These are phyloP conservation scores for Lepidium africanum DNA, from an alignment of 345 rosid species.

Conservation along the genomic window DNA sequence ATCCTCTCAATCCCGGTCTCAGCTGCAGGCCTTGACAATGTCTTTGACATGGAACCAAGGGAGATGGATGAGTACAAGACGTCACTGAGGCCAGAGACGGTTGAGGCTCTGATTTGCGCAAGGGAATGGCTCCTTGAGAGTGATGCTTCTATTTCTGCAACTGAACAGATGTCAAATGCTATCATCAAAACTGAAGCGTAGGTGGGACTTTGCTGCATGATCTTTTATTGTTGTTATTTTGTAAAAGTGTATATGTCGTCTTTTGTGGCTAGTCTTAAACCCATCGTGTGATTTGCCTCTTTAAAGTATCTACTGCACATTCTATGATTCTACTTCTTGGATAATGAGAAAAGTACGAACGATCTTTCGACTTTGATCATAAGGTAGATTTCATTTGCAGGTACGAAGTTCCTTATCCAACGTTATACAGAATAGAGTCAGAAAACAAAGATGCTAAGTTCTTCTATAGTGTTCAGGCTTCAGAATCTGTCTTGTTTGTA, in stretches of 20 bases:
- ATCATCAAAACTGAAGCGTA: constrained; percentile 56
- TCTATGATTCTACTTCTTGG: no score
- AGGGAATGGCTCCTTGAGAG: constrained; percentile 71
- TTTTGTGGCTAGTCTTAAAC: no score
- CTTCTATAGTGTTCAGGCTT: constrained; percentile 86
- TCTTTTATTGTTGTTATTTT: background rate
- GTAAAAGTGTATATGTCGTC: no score
- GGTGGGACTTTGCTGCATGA: constrained; percentile 4
- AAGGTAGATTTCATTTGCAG: constrained; percentile 7
- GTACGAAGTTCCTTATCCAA: constrained; percentile 68
- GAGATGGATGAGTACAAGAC: constrained; percentile 69
- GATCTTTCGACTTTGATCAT: no score
- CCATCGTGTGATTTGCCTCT: no score
- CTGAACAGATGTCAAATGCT: constrained; percentile 33
- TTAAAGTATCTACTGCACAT: no score
- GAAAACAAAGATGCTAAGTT: constrained; percentile 77
- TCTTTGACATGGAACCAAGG: constrained; percentile 47
- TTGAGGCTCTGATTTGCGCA: constrained; percentile 84
- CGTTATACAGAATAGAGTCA: constrained; percentile 67
- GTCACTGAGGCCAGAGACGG: constrained; percentile 71
- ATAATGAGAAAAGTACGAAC: no score
- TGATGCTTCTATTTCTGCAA: constrained; percentile 16
- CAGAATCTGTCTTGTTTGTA: no score
- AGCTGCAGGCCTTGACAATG: constrained; percentile 42
- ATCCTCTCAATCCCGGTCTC: constrained; percentile 57